A percentile compares a stretch with the other conserved stretches of the same genome.
Conservation (phyloP, 345 rosid genomes). For the Psidium friedrichsthalianum region DNA sequence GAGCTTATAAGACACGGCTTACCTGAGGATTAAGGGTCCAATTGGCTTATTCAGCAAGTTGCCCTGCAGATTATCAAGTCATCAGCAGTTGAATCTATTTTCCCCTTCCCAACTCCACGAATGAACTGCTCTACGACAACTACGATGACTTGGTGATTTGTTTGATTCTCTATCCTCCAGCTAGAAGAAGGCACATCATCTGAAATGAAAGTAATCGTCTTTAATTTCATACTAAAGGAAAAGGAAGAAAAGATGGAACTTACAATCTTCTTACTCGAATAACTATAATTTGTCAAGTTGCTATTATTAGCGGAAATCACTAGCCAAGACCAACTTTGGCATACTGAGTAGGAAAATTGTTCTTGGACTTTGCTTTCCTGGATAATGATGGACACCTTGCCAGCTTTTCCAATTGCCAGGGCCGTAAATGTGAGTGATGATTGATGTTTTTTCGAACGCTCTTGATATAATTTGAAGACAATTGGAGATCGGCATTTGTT, state of each 20-base stretch:
- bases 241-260: no score
- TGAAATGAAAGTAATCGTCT: no score
- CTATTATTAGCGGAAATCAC: not conserved
- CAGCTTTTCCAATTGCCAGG: not conserved
- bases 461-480: not conserved
- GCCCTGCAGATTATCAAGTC: no score
- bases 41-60: no score
- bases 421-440: not conserved
- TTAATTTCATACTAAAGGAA: not conserved
- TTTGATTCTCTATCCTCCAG: no score
- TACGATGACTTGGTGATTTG: no score
- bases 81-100: no score
- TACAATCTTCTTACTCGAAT: not conserved
- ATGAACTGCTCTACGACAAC: no score
- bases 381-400: not conserved
- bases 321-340: not conserved
- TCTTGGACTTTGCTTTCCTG: not conserved
- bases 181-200: no score
- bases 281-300: not conserved
- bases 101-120: no score
- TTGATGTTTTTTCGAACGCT: not conserved
- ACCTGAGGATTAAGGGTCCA: no score
- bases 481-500: not conserved
- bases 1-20: no score
- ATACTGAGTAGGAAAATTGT: not conserved